Percentiles rank a stretch among this genome's conserved stretches.
Conservation (phyloP, 2,329 filamentous ascomycete genomes). For the Apiospora sp. region DNA sequence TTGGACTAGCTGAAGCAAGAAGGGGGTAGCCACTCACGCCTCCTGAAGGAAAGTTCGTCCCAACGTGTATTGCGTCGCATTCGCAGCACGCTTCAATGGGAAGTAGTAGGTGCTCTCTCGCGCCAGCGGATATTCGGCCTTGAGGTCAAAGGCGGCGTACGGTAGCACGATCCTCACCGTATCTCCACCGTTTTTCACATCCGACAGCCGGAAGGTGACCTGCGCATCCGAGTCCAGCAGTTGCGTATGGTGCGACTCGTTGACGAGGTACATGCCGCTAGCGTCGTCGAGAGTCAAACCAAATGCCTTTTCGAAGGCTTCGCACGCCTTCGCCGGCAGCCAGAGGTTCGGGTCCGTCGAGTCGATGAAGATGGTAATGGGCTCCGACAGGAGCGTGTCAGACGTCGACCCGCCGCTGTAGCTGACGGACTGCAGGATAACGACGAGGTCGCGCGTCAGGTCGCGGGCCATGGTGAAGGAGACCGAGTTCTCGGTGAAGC, state of each 20-base stretch:
- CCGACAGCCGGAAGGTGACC: constrained; percentile 45
- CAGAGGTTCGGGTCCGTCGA: constrained; percentile 47
- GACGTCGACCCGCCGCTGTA: constrained; percentile 44
- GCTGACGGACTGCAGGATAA: constrained; percentile 48
- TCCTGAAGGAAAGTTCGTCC: constrained; percentile 47
- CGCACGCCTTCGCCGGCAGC: constrained; percentile 43
- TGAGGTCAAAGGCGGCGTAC: constrained; percentile 44
- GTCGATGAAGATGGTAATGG: constrained; percentile 47
- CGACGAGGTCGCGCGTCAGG: constrained; percentile 46
- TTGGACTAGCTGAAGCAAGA: not conserved
- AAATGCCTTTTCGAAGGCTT: constrained; percentile 45
- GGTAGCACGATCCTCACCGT: constrained; percentile 43
- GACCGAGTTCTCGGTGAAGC: constrained; percentile 47
- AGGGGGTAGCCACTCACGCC: constrained; percentile 37
- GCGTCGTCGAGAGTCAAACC: constrained; percentile 40
- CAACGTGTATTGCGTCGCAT: constrained; percentile 44
- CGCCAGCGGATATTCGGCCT: constrained; percentile 41
- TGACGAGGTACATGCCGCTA: constrained; percentile 44
- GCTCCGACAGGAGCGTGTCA: constrained; percentile 41
- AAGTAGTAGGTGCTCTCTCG: constrained; percentile 43
- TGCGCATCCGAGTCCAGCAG: constrained; percentile 43
- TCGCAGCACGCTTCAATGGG: constrained; percentile 45
- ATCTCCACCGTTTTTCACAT: constrained; percentile 42
- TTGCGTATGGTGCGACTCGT: constrained; percentile 43
- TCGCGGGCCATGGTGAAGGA: constrained; percentile 47